phyloP scores from a whole-genome alignment of 73 alveolate genomes.

The Paramecium caudatum region DNA sequence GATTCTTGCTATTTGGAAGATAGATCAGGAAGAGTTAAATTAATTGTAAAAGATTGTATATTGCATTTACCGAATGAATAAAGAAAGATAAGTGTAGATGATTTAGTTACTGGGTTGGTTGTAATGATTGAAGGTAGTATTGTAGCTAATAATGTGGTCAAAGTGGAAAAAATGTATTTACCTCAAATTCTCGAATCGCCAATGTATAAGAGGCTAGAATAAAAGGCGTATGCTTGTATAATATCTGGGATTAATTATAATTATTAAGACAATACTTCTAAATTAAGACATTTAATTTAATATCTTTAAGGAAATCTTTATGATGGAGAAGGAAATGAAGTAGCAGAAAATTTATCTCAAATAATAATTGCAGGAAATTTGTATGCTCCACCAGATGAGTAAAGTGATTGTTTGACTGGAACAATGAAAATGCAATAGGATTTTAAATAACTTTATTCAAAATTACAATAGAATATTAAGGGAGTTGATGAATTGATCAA shows the following conservation, averaged over 20 bases:
- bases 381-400: not conserved
- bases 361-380: constrained; percentile 53
- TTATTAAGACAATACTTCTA: not conserved
- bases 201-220: not conserved
- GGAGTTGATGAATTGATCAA: constrained; percentile 38
- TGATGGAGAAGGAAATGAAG: not conserved
- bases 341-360: not conserved
- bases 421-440: constrained; percentile 3
- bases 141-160: not conserved
- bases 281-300: not conserved
- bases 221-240: constrained; percentile 1
- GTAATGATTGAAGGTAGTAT: constrained; percentile 48
- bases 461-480: not conserved
- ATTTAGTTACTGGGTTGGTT: constrained; percentile 41
- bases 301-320: constrained; percentile 42
- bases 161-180: not conserved
- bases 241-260: constrained; percentile 53
- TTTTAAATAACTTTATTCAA: not conserved
- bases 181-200: not conserved
- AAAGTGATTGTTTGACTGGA: not conserved
- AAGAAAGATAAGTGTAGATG: not conserved
- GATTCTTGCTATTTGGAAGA: constrained; percentile 20
- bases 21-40: constrained; percentile 55
- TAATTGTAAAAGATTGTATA: not conserved
- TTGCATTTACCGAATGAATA: not conserved